Conservation (phyloP, 306 rosid species). For the Trifolium subterraneum region DNA sequence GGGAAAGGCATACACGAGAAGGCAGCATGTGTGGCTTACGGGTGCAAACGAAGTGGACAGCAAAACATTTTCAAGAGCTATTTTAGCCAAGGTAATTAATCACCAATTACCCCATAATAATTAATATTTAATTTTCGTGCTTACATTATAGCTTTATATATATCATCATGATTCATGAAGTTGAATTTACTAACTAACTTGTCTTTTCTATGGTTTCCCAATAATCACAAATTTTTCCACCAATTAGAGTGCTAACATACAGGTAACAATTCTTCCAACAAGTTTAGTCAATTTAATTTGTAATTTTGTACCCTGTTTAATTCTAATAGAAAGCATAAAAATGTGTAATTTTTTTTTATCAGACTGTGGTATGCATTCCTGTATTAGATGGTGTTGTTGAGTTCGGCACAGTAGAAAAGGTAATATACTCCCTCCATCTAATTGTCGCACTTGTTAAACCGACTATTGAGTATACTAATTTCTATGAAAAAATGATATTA, state of each 20-base stretch:
- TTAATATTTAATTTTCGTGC: background rate
- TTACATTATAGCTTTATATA: no score
- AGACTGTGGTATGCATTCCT: conserved; percentile 97
- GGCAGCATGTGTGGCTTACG: conserved; percentile 88
- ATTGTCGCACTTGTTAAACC: no score
- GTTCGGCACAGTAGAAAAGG: conserved; percentile 82
- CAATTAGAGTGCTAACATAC: conserved; percentile 82
- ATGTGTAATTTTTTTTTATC: background rate
- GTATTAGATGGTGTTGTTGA: conserved; percentile 90
- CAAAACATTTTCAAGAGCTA: conserved; percentile 86
- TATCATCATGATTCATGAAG: background rate
- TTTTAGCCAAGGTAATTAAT: conserved; percentile 73
- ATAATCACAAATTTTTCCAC: conserved; percentile 25
- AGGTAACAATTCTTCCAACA: conserved; percentile 53
- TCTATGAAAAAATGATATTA: no score
- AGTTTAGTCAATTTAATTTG: background rate
- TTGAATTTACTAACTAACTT: conserved; percentile 37
- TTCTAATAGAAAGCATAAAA: background rate
- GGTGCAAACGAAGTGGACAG: conserved; percentile 89
- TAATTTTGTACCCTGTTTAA: background rate
- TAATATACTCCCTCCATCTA: background rate
- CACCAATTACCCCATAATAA: background rate
- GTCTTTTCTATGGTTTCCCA: conserved; percentile 3
- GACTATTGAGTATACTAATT: no score
- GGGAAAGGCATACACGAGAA: conserved; percentile 79